Percentiles rank a stretch among this genome's conserved stretches.
Conservation (phyloP, 2,329 filamentous ascomycete genomes). For the Exophiala aquamarina region DNA sequence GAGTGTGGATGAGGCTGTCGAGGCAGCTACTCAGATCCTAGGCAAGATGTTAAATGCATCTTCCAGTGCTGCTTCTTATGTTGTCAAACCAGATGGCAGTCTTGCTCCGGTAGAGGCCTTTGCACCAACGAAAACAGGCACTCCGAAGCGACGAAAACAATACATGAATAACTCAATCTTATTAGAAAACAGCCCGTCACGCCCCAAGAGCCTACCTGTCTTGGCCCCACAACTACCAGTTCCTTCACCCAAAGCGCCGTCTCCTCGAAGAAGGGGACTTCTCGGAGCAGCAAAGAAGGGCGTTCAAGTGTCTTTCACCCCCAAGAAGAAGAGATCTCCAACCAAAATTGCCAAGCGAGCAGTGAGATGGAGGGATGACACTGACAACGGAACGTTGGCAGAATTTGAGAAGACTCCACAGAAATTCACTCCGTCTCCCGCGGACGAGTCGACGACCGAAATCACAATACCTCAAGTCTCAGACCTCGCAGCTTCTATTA, state of each 20-base stretch:
- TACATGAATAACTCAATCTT: conserved; percentile 32
- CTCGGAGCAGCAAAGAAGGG: conserved; percentile 63
- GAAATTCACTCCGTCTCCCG: conserved; percentile 43
- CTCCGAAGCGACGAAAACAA: conserved; percentile 68
- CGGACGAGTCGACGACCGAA: conserved; percentile 57
- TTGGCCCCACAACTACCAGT: conserved; percentile 29
- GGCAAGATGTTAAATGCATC: conserved; percentile 75
- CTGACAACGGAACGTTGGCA: conserved; percentile 77
- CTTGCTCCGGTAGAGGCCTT: conserved; percentile 58
- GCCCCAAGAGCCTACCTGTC: conserved; percentile 43
- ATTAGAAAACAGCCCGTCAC: conserved; percentile 48
- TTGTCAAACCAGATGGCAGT: conserved; percentile 85
- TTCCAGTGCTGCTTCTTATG: conserved; percentile 70
- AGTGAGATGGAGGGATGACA: conserved; percentile 92
- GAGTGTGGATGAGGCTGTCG: conserved; percentile 78
- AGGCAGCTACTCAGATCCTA: conserved; percentile 75
- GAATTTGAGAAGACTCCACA: conserved; percentile 92
- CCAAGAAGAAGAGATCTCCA: conserved; percentile 72
- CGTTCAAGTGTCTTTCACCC: conserved; percentile 68
- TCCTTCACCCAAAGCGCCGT: conserved; percentile 69
- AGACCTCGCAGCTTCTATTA: conserved; percentile 45
- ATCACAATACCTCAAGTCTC: conserved; percentile 49
- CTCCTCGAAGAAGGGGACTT: conserved; percentile 78
- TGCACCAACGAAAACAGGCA: conserved; percentile 69
- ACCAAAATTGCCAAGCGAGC: conserved; percentile 62